Evolutionary conservation across 1,284 basidiomycete genomes (phyloP).

Genomic region (Marasmius oreades): DNA sequence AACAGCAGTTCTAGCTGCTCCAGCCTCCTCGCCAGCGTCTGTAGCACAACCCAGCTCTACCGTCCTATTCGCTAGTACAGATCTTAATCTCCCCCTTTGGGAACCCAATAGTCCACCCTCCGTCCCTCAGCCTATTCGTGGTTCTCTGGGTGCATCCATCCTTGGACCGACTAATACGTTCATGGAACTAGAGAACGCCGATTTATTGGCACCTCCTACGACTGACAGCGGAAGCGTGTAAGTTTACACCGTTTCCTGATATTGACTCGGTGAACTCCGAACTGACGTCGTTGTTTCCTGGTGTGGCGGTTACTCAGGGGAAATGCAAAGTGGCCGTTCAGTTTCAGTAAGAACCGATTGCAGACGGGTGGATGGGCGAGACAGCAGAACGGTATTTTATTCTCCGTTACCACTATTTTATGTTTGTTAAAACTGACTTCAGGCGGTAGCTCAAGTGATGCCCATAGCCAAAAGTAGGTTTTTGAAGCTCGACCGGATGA

Average conservation of each 20-base stretch:
- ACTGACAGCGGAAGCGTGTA: constrained; percentile 53
- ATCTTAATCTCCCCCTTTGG: constrained; percentile 30
- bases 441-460: constrained; percentile 46
- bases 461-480: constrained; percentile 54
- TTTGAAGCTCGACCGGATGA: not conserved
- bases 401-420: not conserved
- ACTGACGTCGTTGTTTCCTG: not conserved
- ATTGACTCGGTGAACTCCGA: too few relatives aligned
- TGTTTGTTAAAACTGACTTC: not conserved
- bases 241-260: constrained; percentile 22
- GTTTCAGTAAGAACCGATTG: constrained; percentile 63
- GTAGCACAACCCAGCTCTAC: constrained; percentile 8
- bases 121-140: constrained; percentile 35
- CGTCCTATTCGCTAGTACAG: constrained; percentile 10
- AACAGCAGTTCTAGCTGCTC: not conserved
- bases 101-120: constrained; percentile 18
- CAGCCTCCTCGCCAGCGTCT: not conserved
- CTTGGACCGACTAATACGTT: constrained; percentile 47
- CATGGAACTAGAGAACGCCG: constrained; percentile 45
- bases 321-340: constrained; percentile 72
- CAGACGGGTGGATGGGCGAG: constrained; percentile 73
- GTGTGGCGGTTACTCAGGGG: constrained; percentile 26
- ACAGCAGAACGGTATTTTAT: constrained; percentile 53
- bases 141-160: constrained; percentile 33
- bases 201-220: constrained; percentile 47